phyloP scores from a whole-genome alignment of 192 early-diverging fungal genomes.

The Coemansia sp. region DNA sequence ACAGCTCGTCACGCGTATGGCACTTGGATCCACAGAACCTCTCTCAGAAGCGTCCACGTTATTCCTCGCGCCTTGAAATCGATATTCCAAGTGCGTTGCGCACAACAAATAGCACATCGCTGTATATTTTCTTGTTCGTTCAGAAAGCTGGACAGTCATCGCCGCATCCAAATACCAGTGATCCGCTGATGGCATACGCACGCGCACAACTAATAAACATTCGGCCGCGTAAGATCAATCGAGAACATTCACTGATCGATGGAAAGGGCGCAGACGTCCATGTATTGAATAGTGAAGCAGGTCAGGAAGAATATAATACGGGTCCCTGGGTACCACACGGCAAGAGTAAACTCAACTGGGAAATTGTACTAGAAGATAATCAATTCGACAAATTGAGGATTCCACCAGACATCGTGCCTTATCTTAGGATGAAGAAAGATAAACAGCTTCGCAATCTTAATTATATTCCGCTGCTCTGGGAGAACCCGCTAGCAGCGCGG shows the following conservation, averaged over 20 bases:
- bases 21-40: slow-evolving; percentile 29
- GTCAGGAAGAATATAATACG: not conserved
- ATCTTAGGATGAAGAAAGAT: slow-evolving; percentile 15
- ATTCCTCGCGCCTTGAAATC: slow-evolving; percentile 16
- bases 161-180: slow-evolving; percentile 18
- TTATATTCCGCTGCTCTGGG: slow-evolving; percentile 53
- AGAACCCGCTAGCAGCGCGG: slow-evolving; percentile 46
- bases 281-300: not conserved
- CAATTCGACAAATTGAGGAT: slow-evolving; percentile 38
- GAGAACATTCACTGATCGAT: slow-evolving; percentile 27
- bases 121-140: slow-evolving; percentile 46
- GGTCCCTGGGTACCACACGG: slow-evolving; percentile 44
- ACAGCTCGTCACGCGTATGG: slow-evolving; percentile 36
- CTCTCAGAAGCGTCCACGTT: slow-evolving; percentile 20
- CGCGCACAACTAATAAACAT: slow-evolving; percentile 21
- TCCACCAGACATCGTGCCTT: slow-evolving; percentile 39
- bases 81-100: slow-evolving; percentile 19
- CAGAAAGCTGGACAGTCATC: slow-evolving; percentile 19
- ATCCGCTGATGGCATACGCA: slow-evolving; percentile 28
- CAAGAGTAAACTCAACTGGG: slow-evolving; percentile 45
- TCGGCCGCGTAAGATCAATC: slow-evolving; percentile 22
- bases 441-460: slow-evolving; percentile 3
- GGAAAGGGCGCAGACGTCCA: slow-evolving; percentile 1
- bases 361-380: slow-evolving; percentile 51
- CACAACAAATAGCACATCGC: slow-evolving; percentile 17